These are phyloP conservation scores for Candida sphagnicola DNA, from an alignment of 805 yeast genomes.

Conservation along the genomic window DNA sequence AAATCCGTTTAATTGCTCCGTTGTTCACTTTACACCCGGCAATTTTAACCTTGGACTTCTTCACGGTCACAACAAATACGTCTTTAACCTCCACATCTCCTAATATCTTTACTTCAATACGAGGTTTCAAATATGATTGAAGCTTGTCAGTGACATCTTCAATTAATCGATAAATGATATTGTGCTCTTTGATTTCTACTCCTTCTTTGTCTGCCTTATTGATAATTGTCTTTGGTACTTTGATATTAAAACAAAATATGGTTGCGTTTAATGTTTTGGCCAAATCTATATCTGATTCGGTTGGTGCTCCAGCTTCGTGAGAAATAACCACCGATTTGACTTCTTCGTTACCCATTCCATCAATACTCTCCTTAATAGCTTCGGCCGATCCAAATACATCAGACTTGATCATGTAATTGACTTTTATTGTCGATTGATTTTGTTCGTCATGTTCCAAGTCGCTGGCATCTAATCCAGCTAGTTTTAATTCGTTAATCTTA, in stretches of 20 bases:
- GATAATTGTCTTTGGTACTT: slow-evolving; percentile 59
- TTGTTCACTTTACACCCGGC: slow-evolving; percentile 84
- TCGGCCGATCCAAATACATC: slow-evolving; percentile 96
- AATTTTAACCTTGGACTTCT: slow-evolving; percentile 54
- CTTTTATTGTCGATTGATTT: slow-evolving; percentile 21
- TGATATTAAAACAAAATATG: slow-evolving; percentile 75
- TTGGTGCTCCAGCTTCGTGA: slow-evolving; percentile 76
- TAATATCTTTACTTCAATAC: slow-evolving; percentile 57
- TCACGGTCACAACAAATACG: slow-evolving; percentile 63
- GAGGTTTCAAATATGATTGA: slow-evolving; percentile 58
- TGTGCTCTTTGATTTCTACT: slow-evolving; percentile 60
- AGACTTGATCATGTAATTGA: slow-evolving; percentile 72
- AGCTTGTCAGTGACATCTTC: slow-evolving; percentile 74
- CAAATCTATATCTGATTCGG: slow-evolving; percentile 38
- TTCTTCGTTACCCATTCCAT: slow-evolving; percentile 82
- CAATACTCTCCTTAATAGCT: slow-evolving; percentile 81
- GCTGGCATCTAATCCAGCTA: slow-evolving; percentile 55
- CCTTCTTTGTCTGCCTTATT: slow-evolving; percentile 53
- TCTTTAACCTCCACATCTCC: slow-evolving; percentile 70
- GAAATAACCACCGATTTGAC: slow-evolving; percentile 66
- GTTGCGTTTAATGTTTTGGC: slow-evolving; percentile 51
- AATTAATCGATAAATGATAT: slow-evolving; percentile 82
- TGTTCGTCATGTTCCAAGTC: slow-evolving; percentile 32
- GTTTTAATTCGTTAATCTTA: slow-evolving; percentile 51
- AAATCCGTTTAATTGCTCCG: slow-evolving; percentile 63